Evolutionary conservation across 163 green algal species (phyloP).

Genomic region (Prototheca cutis): DNA sequence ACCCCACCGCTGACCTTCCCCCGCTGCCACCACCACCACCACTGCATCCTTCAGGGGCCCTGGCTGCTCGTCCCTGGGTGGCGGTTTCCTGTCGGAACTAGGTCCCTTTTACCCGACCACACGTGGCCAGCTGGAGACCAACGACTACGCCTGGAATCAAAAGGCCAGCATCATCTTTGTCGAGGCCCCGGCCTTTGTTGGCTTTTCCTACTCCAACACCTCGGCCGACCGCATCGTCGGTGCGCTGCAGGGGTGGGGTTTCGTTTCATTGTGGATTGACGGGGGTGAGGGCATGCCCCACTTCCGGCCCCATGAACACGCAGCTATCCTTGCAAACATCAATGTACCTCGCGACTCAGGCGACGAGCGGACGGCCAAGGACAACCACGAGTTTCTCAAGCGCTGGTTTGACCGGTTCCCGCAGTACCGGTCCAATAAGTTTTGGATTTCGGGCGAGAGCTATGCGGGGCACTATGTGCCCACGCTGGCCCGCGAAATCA

Average conservation of each 20-base stretch:
- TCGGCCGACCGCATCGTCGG: conserved; percentile 45
- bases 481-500: conserved; percentile 48
- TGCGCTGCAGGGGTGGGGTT: conserved; percentile 16
- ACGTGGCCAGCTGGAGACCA: conserved; percentile 33
- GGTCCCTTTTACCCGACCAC: conserved; percentile 67
- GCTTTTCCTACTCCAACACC: conserved; percentile 70
- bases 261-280: neutral
- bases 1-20: conserved; percentile 9
- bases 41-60: no score
- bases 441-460: conserved; percentile 63
- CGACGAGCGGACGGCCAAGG: conserved; percentile 55
- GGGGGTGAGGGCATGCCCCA: neutral
- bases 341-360: conserved; percentile 21
- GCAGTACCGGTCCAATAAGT: conserved; percentile 32
- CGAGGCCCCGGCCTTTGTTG: conserved; percentile 75
- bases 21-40: no score
- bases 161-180: conserved; percentile 65
- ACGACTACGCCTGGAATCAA: conserved; percentile 49
- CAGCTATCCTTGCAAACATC: no score
- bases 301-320: no score
- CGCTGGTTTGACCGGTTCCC: conserved; percentile 60
- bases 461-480: conserved; percentile 79
- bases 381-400: conserved; percentile 59
- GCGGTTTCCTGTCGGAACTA: conserved; percentile 76
- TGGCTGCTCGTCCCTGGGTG: conserved; percentile 71